Base-by-base conservation (phyloP, 345 rosid genomes). In the Hevea brasiliensis region DNA sequence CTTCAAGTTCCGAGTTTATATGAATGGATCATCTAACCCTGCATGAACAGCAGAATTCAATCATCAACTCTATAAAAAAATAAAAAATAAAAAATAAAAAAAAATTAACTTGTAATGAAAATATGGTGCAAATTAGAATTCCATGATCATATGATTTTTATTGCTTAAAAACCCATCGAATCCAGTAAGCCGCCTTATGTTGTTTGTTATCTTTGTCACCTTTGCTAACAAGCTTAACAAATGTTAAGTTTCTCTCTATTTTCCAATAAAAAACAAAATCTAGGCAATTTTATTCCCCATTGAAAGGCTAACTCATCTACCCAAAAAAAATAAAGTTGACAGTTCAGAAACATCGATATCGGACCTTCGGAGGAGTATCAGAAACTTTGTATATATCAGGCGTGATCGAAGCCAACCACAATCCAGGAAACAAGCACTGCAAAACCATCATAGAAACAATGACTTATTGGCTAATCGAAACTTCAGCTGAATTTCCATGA, bases 351-450 rank as follows among this genome's bases (percentile, higher is more conserved):
- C 47, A 64, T 48, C 70, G 57, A 14, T 23, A n/a, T 23, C 48
- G 42, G 26, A 74, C 78, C 78, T 70, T 79, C 20, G 26, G 11
- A 55, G 53, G 74, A 50, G 82, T 14, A n/a, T 79, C 82, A 24
- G 29, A 40, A 73, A 70, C 71, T 53, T 20, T 70, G 47, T 79
- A 79, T 11, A 65, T 27, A 37, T 79, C 82, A 32, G 67, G 72
- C 5, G 82, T 74, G 37, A 74, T 21, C 0, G 74, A 70, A 47
- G 58, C 26, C 56, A 79, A 23, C 82, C 82, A 79, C 67, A 74
- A 23, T n/a, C 78, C 78, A 13, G 82, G 82, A 62, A 79, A 74
- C 45, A 79, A 47, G 45, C 24, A 32, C 82, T 79, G 82, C 64
- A 70, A 70, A 64, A 62, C 32, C 55, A 47, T 8, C 23, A 71